Base-by-base conservation (phyloP, 2,329 filamentous ascomycete species). In the Ampelomyces quisqualis region DNA sequence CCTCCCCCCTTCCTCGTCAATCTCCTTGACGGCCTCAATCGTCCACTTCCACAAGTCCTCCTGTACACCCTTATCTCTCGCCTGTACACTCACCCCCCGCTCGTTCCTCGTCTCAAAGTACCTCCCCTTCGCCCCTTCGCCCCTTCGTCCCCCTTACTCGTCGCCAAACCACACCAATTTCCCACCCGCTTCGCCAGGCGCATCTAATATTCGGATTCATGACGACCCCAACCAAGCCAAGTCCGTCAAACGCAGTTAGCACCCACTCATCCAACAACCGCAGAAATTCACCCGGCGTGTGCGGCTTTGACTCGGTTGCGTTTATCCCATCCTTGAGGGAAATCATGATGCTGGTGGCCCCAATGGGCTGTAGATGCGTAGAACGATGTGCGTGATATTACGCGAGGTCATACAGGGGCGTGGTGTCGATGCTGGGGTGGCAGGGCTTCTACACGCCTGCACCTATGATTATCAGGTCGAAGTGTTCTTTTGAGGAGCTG, bases 11-110 rank as follows among this genome's bases (percentile, higher is more conserved):
- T 69, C 62, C 24, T 55, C 43, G 17, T 58, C 51, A 37, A 49
- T 41, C 20, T 39, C 30, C 3, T 61, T 58, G 21, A 69, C 38
- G 43, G 51, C 57, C 20, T 33, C 36, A 10, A 75, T 55, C 7
- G 74, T 78, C 75, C 74, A 78, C 17, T 58, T 27, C 52, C 52
- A 58, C 8, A 58, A 28, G 47, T 77, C 73, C 11, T 78, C 70
- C 54, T 77, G 75, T 52, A 75, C 74, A 17, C 38, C 49, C 54
- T 67, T 58, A 34, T 71, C 64, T 43, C 73, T 71, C 47, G 73
- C 78, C 27, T 65, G 69, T 14, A 57, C 55, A 47, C 74, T 76
- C 7, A 67, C 71, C 43, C 58, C 53, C 11, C 72, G 72, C 45
- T 66, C 51, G 47, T 64, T 68, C 28, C 34, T 47, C 0, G 65